Evolutionary conservation across 495 filamentous ascomycete genomes (phyloP).

Genomic region (Penicillium salamii): DNA sequence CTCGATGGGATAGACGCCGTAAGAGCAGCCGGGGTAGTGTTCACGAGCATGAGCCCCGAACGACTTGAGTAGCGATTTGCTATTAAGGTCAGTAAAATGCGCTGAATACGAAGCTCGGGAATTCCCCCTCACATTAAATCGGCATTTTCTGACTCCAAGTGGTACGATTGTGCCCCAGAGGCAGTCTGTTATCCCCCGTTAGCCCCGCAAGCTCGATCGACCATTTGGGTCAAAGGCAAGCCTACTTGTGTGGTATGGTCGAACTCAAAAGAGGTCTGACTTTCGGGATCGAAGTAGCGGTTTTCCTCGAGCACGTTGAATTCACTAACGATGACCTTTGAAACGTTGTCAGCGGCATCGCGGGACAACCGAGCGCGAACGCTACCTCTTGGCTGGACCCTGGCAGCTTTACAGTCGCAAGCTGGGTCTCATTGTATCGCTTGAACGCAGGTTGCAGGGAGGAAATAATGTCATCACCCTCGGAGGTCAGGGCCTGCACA

Average conservation of each 20-base stretch:
- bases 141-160: conserved; percentile 72
- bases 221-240: not conserved
- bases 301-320: conserved; percentile 76
- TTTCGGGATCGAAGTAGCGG: conserved; percentile 86
- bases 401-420: conserved; percentile 82
- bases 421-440: conserved; percentile 95
- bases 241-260: conserved; percentile 77
- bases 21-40: conserved; percentile 80
- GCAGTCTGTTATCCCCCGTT: conserved; percentile 59
- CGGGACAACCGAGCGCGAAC: not conserved
- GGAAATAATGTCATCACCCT: conserved; percentile 62
- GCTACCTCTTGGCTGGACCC: conserved; percentile 72
- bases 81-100: conserved; percentile 17
- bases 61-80: conserved; percentile 72
- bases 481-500: conserved; percentile 78
- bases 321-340: conserved; percentile 78
- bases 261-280: conserved; percentile 78
- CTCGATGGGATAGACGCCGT: conserved; percentile 75
- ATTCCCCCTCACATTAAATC: conserved; percentile 66
- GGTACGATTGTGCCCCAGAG: conserved; percentile 73
- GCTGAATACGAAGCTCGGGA: not conserved
- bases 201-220: conserved; percentile 6
- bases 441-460: conserved; percentile 81
- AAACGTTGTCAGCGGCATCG: conserved; percentile 14
- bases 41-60: conserved; percentile 76